A percentile compares a stretch with the other conserved stretches of the same genome.
Conservation (phyloP, 1,284 basidiomycete species). For the Peniophora sp. region DNA sequence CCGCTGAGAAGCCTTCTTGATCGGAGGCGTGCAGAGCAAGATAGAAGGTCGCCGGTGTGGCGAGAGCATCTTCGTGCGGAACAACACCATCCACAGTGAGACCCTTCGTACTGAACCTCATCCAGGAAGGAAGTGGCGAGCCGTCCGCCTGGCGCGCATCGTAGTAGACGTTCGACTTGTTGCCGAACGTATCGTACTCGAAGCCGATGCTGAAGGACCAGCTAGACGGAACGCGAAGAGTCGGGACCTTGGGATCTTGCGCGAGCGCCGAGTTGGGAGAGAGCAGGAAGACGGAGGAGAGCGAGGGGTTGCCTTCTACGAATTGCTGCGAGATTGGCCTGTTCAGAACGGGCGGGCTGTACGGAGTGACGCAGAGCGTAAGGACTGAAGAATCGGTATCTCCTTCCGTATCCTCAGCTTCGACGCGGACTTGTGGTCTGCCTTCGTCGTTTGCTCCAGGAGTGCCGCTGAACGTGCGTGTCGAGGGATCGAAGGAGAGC, state of each 20-base stretch:
- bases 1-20: slow-evolving; percentile 53
- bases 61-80: slow-evolving; percentile 35
- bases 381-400: slow-evolving; percentile 42
- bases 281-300: slow-evolving; percentile 62
- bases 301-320: slow-evolving; percentile 43
- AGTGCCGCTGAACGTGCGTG: slow-evolving; percentile 47
- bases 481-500: slow-evolving; percentile 53
- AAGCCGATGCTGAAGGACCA: slow-evolving; percentile 95
- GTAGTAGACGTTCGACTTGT: slow-evolving; percentile 52
- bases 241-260: slow-evolving; percentile 35
- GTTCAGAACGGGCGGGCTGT: slow-evolving; percentile 46
- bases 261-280: slow-evolving; percentile 47
- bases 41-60: slow-evolving; percentile 33
- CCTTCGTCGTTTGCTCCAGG: slow-evolving; percentile 52
- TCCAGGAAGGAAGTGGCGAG: slow-evolving; percentile 68
- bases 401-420: slow-evolving; percentile 40
- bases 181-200: slow-evolving; percentile 55
- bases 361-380: slow-evolving; percentile 54
- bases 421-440: slow-evolving; percentile 43
- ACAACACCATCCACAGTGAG: slow-evolving; percentile 79
- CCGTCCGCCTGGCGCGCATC: slow-evolving; percentile 60
- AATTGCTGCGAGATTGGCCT: slow-evolving; percentile 58
- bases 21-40: slow-evolving; percentile 62
- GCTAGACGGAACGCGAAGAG: slow-evolving; percentile 67
- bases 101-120: slow-evolving; percentile 58